Evolutionary conservation across 169 alveolate genomes (phyloP), one percentile per base, ranked within the genome.

Genomic region (Cryptosporidium parvum): DNA sequence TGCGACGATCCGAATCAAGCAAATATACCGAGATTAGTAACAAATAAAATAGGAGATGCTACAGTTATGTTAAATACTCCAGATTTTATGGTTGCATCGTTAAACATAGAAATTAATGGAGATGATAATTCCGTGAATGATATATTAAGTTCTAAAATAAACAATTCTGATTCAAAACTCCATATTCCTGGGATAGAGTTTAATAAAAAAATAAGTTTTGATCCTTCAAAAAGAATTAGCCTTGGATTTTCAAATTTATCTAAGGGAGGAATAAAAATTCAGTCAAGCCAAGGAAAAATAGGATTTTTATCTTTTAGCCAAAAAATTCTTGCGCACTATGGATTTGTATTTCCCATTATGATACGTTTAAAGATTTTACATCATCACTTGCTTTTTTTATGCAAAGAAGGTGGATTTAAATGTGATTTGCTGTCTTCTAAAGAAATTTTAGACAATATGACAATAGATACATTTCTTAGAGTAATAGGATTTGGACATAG

Each of bases 271-370:
- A 59, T 65, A 35, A 62, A 59, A 65, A 26, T 80, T 33, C 56
- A 45, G 7, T 62, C 73, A 59, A 80, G 75, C 18, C 23, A 37
- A n/a, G 42, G 56, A 14, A 48, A 62, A 29, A 31, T 80, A 1
- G 75, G 67, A 39, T 80, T 80, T 80, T 29, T 62, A 14, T 42
- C 72, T 39, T 80, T 80, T 44, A 80, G 67, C 21, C 89, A 80
- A 80, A 80, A 80, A 67, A 80, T 80, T 29, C 75, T 80, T 23
- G 89, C 89, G 12, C 89, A 80, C 21, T 80, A 80, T 65, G 89
- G 89, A 33, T 80, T 80, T 80, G 75, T 80, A 42, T 80, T 80
- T 33, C 75, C 89, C 3, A 18, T 80, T 1, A 80, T 80, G 89
- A 80, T 80, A 62, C 72, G 89, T 31, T 37, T 80, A 45, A 80